Conservation (phyloP, 208 protist species). For the Acanthamoeba rhysodes region DNA sequence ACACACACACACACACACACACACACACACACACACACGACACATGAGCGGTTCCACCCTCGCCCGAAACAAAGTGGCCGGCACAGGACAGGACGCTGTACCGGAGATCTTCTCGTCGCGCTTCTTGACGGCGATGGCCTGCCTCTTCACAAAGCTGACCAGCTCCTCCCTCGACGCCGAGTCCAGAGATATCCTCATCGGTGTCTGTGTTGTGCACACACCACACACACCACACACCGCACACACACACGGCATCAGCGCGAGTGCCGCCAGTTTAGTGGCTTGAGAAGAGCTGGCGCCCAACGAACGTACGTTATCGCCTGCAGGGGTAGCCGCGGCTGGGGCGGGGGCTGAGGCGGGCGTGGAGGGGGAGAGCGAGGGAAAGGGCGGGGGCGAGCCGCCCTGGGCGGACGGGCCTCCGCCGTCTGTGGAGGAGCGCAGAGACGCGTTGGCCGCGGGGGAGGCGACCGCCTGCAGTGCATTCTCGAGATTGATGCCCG, state of each 20-base stretch:
- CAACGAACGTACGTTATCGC: not conserved
- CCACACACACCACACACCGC: not conserved
- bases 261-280: too few relatives aligned
- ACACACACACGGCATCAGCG: too few relatives aligned
- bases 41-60: not conserved
- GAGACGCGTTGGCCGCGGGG: not conserved
- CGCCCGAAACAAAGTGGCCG: too few relatives aligned
- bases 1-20: too few relatives aligned
- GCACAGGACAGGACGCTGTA: too few relatives aligned
- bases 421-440: not conserved
- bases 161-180: constrained; percentile 51
- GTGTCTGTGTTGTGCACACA: too few relatives aligned
- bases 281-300: too few relatives aligned
- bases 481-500: not conserved
- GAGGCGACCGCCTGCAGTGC: constrained; percentile 1
- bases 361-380: not conserved
- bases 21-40: not conserved
- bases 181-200: constrained; percentile 42
- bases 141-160: constrained; percentile 43
- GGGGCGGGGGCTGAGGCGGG: not conserved
- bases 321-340: not conserved
- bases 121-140: constrained; percentile 64
- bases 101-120: constrained; percentile 55
- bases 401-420: not conserved
- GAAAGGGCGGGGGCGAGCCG: not conserved